Evolutionary conservation across 768 basidiomycete genomes (phyloP).

Genomic region (Suillus clintonianus): DNA sequence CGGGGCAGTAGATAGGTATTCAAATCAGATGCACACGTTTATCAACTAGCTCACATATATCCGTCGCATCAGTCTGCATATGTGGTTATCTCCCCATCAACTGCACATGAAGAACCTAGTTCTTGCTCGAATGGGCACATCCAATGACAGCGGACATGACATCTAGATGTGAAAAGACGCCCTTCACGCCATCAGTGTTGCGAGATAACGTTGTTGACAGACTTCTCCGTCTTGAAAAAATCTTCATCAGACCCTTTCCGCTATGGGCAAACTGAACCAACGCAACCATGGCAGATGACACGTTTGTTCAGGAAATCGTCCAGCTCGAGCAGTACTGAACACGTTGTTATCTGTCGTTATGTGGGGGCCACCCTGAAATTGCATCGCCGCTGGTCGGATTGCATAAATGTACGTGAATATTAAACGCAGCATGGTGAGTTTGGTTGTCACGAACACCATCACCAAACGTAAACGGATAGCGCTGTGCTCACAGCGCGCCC

Average conservation of each 20-base stretch:
- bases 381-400: no score
- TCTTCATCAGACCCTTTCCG: background rate
- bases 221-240: no score
- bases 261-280: background rate
- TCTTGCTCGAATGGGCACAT: background rate
- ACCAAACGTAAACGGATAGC: background rate
- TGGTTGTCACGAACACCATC: background rate
- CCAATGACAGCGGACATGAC: background rate
- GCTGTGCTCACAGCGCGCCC: conserved; percentile 24
- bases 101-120: background rate
- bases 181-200: background rate
- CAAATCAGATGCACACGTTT: background rate
- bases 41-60: background rate
- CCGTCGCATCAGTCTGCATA: background rate
- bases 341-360: background rate
- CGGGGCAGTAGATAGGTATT: background rate
- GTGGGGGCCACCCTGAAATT: background rate
- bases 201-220: background rate
- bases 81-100: background rate
- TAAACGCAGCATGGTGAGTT: background rate
- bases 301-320: background rate
- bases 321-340: background rate
- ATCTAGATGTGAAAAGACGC: background rate
- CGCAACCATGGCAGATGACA: background rate
- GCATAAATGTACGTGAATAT: background rate